These are phyloP conservation scores for Halenospora varia DNA, from an alignment of 495 filamentous ascomycete genomes.

Conservation along the genomic window DNA sequence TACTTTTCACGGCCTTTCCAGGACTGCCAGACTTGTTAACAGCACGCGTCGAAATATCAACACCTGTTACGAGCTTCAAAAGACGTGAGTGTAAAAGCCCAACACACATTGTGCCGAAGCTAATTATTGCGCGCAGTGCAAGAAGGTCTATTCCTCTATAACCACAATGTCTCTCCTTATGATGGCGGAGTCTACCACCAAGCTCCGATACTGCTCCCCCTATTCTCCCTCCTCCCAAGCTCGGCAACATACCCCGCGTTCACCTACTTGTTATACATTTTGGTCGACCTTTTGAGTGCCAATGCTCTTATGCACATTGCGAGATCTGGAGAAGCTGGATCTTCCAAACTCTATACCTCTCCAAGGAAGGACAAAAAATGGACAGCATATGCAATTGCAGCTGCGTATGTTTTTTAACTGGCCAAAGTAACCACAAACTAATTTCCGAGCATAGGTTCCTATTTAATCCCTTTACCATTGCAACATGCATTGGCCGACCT, in stretches of 20 bases:
- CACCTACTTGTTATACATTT: slow-evolving; percentile 75
- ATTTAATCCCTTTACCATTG: slow-evolving; percentile 93
- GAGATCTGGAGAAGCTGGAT: slow-evolving; percentile 71
- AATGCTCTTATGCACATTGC: slow-evolving; percentile 79
- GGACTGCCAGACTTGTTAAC: slow-evolving; percentile 81
- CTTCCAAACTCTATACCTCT: slow-evolving; percentile 70
- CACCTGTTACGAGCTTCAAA: slow-evolving; percentile 96
- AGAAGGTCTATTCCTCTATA: slow-evolving; percentile 94
- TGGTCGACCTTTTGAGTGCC: slow-evolving; percentile 79
- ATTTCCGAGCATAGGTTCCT: slow-evolving; percentile 56
- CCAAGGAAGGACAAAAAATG: slow-evolving; percentile 72
- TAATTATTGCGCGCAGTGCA: slow-evolving; percentile 63
- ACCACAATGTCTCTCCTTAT: slow-evolving; percentile 93
- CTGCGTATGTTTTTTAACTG: slow-evolving; percentile 52
- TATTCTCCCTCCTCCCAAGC: slow-evolving; percentile 83
- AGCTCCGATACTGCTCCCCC: slow-evolving; percentile 85
- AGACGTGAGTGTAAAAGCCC: slow-evolving; percentile 58
- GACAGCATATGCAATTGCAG: slow-evolving; percentile 72
- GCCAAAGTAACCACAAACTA: not conserved
- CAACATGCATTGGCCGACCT: slow-evolving; percentile 86
- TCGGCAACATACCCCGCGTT: slow-evolving; percentile 59
- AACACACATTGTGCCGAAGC: not conserved
- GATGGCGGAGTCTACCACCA: slow-evolving; percentile 98
- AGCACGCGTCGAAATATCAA: slow-evolving; percentile 92
- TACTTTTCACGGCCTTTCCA: slow-evolving; percentile 78